Base-by-base conservation (phyloP, 2,329 filamentous ascomycete species). In the Hypoxylon rubiginosum region DNA sequence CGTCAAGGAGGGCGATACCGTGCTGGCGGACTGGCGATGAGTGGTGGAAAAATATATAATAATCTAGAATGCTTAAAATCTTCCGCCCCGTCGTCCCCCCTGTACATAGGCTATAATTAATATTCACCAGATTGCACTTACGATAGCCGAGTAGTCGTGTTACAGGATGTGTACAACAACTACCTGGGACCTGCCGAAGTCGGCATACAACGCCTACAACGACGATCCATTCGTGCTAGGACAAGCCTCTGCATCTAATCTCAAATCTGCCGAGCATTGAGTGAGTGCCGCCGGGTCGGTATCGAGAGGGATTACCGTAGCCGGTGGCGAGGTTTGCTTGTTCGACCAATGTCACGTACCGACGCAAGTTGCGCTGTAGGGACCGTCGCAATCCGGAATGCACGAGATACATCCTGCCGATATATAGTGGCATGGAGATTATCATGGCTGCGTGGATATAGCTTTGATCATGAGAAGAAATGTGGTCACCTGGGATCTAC, bases 221-320 rank as follows among this genome's bases (percentile, higher is more conserved):
- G n/a, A n/a, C n/a, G 6, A 19, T 19, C 30, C 19, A 6, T 26
- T n/a, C 30, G 24, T 30, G 17, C 39, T n/a, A 19, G n/a, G 28
- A 39, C 49, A 24, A n/a, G 13, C 7, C 28, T 32, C 24, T 30
- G 32, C 39, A 43, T 50, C 55, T 15, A 54, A 32, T 19, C 24
- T 15, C 45, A 67, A 28, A 64, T 59, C 49, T 69, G 63, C 67
- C 63, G 64, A 67, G 46, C n/a, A 54, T 55, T 64, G 52, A 57
- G 32, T 64, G 66, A 64, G 67, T 67, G 64, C 67, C 67, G 64
- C 67, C 67, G 59, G 67, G 60, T 64, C 63, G 67, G 67, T 69
- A 69, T 64, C 64, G 61, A 69, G 58, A 67, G 10, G 56, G 7
- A 19, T 46, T 58, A 26, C 59, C 46, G 56, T 30, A 46, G 59